Percentiles rank a stretch among this genome's conserved stretches.
These are phyloP conservation scores for Plectranthus barbatus DNA, from an alignment of 257 asterid genomes.

Conservation along the genomic window DNA sequence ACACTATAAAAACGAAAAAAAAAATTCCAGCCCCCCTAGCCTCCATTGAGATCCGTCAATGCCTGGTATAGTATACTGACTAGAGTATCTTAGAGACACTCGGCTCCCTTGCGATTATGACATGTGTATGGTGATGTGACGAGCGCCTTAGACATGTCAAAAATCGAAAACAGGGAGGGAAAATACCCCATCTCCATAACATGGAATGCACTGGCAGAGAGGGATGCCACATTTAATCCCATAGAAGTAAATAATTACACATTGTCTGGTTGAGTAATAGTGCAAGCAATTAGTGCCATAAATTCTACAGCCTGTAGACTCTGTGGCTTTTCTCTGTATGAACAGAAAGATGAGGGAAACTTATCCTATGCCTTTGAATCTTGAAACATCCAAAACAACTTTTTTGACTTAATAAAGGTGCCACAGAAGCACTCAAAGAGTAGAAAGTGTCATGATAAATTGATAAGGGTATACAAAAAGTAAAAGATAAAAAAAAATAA, in stretches of 20 bases:
- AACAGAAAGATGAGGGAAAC: slow-evolving; percentile 6
- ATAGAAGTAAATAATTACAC: neutral
- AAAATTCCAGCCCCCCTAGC: no score
- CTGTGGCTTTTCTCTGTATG: neutral
- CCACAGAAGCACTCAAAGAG: neutral
- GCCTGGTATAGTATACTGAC: neutral
- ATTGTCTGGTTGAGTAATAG: neutral
- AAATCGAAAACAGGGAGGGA: no score
- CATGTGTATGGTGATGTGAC: neutral
- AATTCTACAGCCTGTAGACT: slow-evolving; percentile 10
- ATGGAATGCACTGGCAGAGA: neutral
- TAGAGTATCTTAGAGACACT: neutral
- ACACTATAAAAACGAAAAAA: no score
- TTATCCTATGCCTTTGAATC: slow-evolving; percentile 3
- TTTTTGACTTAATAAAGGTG: slow-evolving; percentile 13
- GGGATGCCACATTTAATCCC: neutral
- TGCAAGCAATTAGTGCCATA: neutral
- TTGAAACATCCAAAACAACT: slow-evolving; percentile 25
- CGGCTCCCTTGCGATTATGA: neutral
- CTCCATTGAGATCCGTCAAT: no score
- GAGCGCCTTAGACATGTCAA: neutral
- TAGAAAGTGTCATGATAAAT: neutral
- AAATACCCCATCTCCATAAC: neutral
- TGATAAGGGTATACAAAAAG: no score
- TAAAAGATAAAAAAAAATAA: neutral